phyloP scores from a whole-genome alignment of 345 rosid genomes.

The Mangifera indica region DNA sequence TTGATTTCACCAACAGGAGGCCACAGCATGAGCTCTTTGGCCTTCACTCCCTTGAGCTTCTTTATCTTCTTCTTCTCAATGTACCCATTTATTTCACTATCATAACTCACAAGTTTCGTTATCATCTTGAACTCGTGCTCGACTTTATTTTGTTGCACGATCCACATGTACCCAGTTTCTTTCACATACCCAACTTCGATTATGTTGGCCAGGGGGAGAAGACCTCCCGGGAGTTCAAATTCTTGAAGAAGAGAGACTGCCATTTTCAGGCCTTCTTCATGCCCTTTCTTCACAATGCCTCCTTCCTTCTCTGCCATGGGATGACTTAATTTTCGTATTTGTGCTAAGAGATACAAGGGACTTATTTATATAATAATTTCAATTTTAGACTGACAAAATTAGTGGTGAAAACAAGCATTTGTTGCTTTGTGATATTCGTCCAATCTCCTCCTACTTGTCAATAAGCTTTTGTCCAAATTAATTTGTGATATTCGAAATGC shows the following conservation, averaged over 20 bases:
- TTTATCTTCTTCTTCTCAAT: constrained; percentile 37
- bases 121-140: constrained; percentile 52
- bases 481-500: no score
- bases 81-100: constrained; percentile 32
- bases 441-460: background rate
- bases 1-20: constrained; percentile 46
- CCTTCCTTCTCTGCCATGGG: constrained; percentile 27
- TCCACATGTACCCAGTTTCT: constrained; percentile 51
- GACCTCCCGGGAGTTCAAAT: constrained; percentile 45
- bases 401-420: constrained; percentile 6
- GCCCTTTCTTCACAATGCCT: constrained; percentile 30
- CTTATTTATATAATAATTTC: background rate
- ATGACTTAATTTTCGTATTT: background rate
- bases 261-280: constrained; percentile 32
- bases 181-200: constrained; percentile 45
- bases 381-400: background rate
- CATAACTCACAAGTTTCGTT: constrained; percentile 43
- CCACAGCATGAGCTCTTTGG: constrained; percentile 63
- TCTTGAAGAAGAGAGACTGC: constrained; percentile 26
- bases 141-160: constrained; percentile 42
- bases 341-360: background rate
- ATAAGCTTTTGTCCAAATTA: background rate
- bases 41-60: constrained; percentile 56
- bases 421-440: constrained; percentile 17
- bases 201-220: constrained; percentile 41